Evolutionary conservation across 2,329 filamentous ascomycete genomes (phyloP), one percentile per base, ranked within the genome.

Genomic region (Fusarium burgessii): DNA sequence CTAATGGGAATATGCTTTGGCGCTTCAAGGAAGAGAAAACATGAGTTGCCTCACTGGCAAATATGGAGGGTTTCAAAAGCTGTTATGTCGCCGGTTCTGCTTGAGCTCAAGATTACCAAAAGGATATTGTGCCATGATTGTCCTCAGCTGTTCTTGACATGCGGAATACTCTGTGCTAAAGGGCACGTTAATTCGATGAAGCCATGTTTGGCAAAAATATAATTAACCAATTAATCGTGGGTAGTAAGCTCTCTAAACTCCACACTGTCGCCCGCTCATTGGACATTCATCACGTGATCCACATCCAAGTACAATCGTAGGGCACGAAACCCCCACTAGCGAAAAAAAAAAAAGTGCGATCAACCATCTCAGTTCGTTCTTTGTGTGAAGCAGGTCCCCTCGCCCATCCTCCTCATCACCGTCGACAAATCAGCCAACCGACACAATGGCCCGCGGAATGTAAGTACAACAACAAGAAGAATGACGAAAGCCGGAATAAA

Each of bases 371-470:
- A 72, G 67, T 67, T 63, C 67, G 68, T 57, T 75, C 68, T 60
- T 69, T 43, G 73, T 46, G 73, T 66, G 60, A 62, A 66, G 61
- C 68, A 61, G 69, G 69, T 69, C 72, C 6, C 62, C 66, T 76
- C 51, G 70, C 77, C 74, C 73, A 74, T 77, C 75, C 74, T 77
- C 77, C 75, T 78, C 80, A 80, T 76, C 81, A 79, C 78, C 74
- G 74, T 68, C 79, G 78, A 80, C 80, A 79, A 74, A 74, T 71
- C 76, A 81, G 77, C 78, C 79, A 80, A 76, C 77, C 80, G 82
- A 80, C 80, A 90, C 82, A 79, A 91, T 91, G 89, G 88, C 86
- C 82, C 87, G 89, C 83, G 89, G 89, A 88, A 89, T 87, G 84
- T 87, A 80, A 85, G 85, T 87, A 67, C 9, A 61, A 54, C 11